phyloP scores from a whole-genome alignment of 352 stramenopile genomes.

The Phytophthora sp. region DNA sequence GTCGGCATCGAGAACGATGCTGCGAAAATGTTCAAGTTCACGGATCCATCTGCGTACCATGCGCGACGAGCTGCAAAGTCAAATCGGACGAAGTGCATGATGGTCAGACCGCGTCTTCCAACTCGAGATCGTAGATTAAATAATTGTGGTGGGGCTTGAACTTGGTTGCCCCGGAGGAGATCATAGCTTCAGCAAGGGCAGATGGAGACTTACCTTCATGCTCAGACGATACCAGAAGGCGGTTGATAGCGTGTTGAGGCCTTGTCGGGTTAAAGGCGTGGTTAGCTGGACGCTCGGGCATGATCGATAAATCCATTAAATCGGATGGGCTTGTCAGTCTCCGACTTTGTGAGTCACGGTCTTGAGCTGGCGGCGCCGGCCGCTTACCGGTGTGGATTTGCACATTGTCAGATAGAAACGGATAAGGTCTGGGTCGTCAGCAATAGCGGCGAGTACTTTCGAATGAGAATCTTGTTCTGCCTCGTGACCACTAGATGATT shows the following conservation, averaged over 20 bases:
- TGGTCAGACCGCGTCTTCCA: neutral
- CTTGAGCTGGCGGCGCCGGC: neutral
- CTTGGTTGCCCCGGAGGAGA: conserved; percentile 17
- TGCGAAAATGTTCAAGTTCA: conserved; percentile 15
- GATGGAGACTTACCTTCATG: conserved; percentile 12
- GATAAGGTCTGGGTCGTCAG: neutral
- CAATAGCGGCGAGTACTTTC: neutral
- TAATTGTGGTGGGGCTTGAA: conserved; percentile 18
- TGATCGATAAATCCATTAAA: neutral
- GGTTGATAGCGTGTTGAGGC: neutral
- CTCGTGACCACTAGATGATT: neutral
- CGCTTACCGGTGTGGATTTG: neutral
- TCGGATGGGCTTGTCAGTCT: neutral
- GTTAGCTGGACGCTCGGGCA: neutral
- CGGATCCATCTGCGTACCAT: conserved; percentile 14
- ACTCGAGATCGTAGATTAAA: conserved; percentile 8
- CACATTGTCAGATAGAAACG: neutral
- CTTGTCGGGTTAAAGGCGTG: neutral
- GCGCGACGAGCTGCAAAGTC: conserved; percentile 9
- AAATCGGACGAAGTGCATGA: conserved; percentile 18
- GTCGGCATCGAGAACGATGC: neutral
- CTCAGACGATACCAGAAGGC: neutral
- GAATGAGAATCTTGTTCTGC: neutral
- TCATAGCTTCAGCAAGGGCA: conserved; percentile 7
- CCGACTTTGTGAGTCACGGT: neutral